Percentiles rank a stretch among this genome's conserved stretches.
These are phyloP conservation scores for Pistacia integerrima DNA, from an alignment of 345 rosid species.

Conservation along the genomic window DNA sequence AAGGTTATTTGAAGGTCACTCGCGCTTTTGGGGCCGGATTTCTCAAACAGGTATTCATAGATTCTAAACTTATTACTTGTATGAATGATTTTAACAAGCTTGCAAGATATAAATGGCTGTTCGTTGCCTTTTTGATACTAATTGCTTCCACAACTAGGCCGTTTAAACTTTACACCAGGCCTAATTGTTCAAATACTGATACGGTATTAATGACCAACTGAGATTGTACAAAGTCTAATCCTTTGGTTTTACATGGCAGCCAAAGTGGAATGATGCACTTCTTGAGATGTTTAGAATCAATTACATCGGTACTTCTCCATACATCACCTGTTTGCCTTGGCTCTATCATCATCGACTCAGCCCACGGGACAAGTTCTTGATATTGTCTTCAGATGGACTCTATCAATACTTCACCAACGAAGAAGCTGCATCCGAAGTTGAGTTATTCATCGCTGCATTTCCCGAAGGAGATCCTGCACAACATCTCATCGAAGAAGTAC, in stretches of 20 bases:
- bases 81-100: background rate
- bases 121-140: too few species aligned
- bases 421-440: slow-evolving; percentile 77
- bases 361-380: slow-evolving; percentile 69
- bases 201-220: background rate
- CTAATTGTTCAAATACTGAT: background rate
- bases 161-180: background rate
- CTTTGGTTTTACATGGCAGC: slow-evolving; percentile 43
- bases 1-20: slow-evolving; percentile 91
- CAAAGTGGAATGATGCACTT: slow-evolving; percentile 84
- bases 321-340: slow-evolving; percentile 75
- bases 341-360: slow-evolving; percentile 74
- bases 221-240: background rate
- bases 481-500: slow-evolving; percentile 79
- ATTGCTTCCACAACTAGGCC: background rate
- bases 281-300: slow-evolving; percentile 81
- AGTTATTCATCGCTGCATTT: slow-evolving; percentile 66
- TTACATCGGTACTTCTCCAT: slow-evolving; percentile 76
- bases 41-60: slow-evolving; percentile 72
- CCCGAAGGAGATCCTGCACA: slow-evolving; percentile 98
- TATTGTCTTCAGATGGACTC: slow-evolving; percentile 89
- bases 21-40: slow-evolving; percentile 97
- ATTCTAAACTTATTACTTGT: background rate
- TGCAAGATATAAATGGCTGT: background rate
- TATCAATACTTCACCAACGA: slow-evolving; percentile 83